Percentiles rank a stretch among this genome's conserved stretches.
phyloP scores from a whole-genome alignment of 371 early-diverging fungal genomes.

The Sporodiniella umbellata region DNA sequence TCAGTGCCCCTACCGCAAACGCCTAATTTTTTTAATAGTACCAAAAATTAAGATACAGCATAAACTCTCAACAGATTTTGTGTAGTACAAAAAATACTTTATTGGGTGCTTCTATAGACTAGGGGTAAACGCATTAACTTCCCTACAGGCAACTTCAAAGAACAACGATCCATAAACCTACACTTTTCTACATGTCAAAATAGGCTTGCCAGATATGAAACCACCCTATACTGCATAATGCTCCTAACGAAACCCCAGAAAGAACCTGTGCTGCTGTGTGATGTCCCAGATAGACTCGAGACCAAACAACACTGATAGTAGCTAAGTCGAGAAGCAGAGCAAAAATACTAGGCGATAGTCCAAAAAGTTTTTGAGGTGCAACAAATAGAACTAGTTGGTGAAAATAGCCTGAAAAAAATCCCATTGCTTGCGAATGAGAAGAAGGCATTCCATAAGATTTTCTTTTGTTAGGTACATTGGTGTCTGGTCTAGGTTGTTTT shows the following conservation, averaged over 20 bases:
- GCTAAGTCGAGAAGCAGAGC: constrained; percentile 21
- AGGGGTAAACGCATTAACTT: too few relatives aligned
- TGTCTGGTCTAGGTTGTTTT: constrained; percentile 41
- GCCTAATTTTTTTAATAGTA: too few relatives aligned
- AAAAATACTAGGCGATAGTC: not conserved
- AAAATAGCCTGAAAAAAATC: constrained; percentile 60
- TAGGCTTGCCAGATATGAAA: constrained; percentile 27
- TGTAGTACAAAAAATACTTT: too few relatives aligned
- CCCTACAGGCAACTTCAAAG: too few relatives aligned
- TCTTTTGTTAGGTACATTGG: not conserved
- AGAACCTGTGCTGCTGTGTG: constrained; percentile 52
- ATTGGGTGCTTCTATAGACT: not conserved
- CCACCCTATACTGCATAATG: constrained; percentile 30
- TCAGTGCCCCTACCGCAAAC: too few relatives aligned
- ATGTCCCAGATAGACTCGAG: constrained; percentile 48
- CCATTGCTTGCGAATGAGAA: constrained; percentile 71
- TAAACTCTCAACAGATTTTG: too few relatives aligned
- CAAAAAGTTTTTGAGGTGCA: not conserved
- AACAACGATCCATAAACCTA: too few relatives aligned
- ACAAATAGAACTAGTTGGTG: constrained; percentile 16
- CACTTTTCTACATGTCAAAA: not conserved
- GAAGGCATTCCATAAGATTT: constrained; percentile 73
- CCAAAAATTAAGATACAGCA: too few relatives aligned
- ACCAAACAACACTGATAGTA: constrained; percentile 49
- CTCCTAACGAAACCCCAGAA: constrained; percentile 44